Evolutionary conservation across 768 basidiomycete genomes (phyloP).

Genomic region (Mycena vitilis): DNA sequence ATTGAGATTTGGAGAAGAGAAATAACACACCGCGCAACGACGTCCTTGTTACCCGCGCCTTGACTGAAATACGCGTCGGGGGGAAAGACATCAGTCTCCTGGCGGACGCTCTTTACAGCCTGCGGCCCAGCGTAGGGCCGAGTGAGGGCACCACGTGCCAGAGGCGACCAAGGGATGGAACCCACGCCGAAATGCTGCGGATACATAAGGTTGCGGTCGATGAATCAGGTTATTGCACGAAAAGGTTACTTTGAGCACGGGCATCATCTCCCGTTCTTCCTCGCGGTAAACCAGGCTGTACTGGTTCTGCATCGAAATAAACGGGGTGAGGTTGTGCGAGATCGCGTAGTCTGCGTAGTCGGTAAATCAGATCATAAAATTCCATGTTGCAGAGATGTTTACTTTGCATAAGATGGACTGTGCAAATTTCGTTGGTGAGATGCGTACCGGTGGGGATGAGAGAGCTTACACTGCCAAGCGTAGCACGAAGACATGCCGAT

Average conservation of each 20-base stretch:
- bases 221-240: background rate
- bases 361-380: background rate
- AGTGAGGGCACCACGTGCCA: background rate
- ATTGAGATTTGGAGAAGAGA: background rate
- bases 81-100: background rate
- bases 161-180: conserved; percentile 26
- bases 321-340: conserved; percentile 61
- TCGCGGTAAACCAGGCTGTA: conserved; percentile 68
- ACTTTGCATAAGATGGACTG: conserved; percentile 71
- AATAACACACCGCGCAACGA: conserved; percentile 5
- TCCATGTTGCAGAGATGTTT: conserved; percentile 9
- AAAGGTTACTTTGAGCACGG: conserved; percentile 45
- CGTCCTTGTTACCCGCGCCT: conserved; percentile 1
- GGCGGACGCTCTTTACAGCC: background rate
- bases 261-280: conserved; percentile 71
- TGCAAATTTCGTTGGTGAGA: background rate
- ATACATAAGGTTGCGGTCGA: background rate
- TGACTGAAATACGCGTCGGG: background rate
- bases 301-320: conserved; percentile 78
- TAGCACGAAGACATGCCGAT: conserved; percentile 69
- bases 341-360: conserved; percentile 65
- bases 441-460: background rate
- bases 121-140: background rate
- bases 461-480: conserved; percentile 62
- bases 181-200: conserved; percentile 55